Conservation (phyloP, 805 yeast species). For the Danielozyma ontarioensis region DNA sequence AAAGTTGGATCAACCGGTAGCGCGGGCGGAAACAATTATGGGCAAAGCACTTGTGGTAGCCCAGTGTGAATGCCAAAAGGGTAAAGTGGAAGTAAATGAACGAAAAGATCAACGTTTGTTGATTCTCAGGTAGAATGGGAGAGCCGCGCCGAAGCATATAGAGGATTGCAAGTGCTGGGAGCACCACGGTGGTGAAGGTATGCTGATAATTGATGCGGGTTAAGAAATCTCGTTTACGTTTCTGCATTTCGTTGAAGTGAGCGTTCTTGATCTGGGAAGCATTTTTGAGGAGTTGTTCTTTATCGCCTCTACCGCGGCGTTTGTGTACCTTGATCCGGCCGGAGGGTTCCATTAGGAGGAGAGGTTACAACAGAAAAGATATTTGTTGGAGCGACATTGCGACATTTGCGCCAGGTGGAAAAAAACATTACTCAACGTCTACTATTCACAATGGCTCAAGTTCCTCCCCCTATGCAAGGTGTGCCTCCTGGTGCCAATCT, state of each 20-base stretch:
- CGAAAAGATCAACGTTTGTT: constrained; percentile 22
- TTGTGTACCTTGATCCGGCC: not conserved
- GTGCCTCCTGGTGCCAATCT: not conserved
- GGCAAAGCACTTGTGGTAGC: constrained; percentile 39
- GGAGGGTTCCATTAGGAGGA: not conserved
- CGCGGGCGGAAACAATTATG: constrained; percentile 32
- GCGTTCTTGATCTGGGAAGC: constrained; percentile 22
- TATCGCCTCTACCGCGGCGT: constrained; percentile 7
- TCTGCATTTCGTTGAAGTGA: constrained; percentile 29
- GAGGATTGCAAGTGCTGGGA: constrained; percentile 25
- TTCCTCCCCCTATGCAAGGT: not conserved
- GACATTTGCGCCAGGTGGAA: constrained; percentile 4
- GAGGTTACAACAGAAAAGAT: no score
- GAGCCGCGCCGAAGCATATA: constrained; percentile 17
- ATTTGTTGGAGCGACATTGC: no score
- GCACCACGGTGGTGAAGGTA: constrained; percentile 26
- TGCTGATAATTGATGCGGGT: constrained; percentile 32
- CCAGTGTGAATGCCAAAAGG: constrained; percentile 35
- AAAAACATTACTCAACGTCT: constrained; percentile 20
- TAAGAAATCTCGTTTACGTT: constrained; percentile 30
- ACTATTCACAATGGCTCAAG: not conserved
- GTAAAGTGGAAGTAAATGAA: constrained; percentile 30
- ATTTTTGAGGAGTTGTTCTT: constrained; percentile 8
- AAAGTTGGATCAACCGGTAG: constrained; percentile 33
- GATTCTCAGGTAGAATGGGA: constrained; percentile 22